Evolutionary conservation across 1,284 basidiomycete genomes (phyloP), one percentile per base, ranked within the genome.

Genomic region (Rhodotorula sp.): DNA sequence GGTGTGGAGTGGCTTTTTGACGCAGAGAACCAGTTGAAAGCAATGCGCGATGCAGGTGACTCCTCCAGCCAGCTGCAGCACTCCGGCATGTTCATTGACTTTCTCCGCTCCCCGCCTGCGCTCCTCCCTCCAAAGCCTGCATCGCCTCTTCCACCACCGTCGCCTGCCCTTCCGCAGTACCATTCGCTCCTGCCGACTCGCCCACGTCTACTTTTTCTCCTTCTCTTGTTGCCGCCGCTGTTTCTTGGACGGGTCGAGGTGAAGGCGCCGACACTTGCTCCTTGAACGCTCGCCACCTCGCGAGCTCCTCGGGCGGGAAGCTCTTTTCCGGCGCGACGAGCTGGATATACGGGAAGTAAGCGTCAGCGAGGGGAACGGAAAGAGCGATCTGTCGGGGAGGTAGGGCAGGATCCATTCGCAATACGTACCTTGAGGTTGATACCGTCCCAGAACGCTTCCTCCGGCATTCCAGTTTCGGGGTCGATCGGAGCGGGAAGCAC

Each of bases 371-470:
- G 3, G 12, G 39, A 43, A 43, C 39, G 39, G 39, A 43, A 14
- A 12, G 12, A 43, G 12, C 39, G 39, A 14, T 43, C 10, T 43
- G 39, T 43, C 39, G 10, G 39, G 34, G 10, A 14, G 10, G 39
- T 43, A 12, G 39, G 39, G 39, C 10, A 43, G 39, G 39, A 43
- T 43, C 10, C 39, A 43, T 14, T 43, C 10, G 10, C 10, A 14
- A 14, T 43, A 12, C 49, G 52, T 12, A 76, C 74, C 51, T 57
- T 29, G 26, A 76, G 56, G 21, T 56, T 29, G 49, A 77, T 72
- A 20, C 71, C 70, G 52, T 77, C 71, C 76, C 76, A 77, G 47
- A 74, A 76, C 43, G 66, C 58, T 51, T 70, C 68, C 7, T 60
- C 65, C 23, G 59, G 29, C 12, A 47, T 43, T 43, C 39, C 39